A percentile compares a stretch with the other conserved stretches of the same genome.
Evolutionary conservation across 2,329 filamentous ascomycete species (phyloP).

Genomic region (Cytospora paraplurivora): DNA sequence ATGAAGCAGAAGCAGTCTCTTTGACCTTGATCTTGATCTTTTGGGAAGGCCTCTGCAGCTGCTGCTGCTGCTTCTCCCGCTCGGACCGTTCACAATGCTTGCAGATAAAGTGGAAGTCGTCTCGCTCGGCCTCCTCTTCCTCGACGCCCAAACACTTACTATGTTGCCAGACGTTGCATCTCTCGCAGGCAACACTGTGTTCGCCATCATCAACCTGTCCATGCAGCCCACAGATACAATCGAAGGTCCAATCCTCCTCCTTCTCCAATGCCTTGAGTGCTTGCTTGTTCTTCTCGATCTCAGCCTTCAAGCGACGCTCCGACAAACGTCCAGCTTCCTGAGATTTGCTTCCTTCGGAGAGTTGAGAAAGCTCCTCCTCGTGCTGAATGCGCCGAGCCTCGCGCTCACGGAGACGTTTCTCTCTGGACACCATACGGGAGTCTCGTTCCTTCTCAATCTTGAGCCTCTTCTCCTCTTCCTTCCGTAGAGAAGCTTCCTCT

Average conservation of each 20-base stretch:
- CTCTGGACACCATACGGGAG: constrained; percentile 77
- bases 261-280: constrained; percentile 70
- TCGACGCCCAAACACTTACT: constrained; percentile 86
- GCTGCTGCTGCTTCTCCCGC: constrained; percentile 52
- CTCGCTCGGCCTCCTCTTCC: constrained; percentile 75
- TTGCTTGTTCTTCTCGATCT: constrained; percentile 78
- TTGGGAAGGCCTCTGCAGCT: constrained; percentile 59
- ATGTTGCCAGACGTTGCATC: constrained; percentile 95
- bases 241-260: constrained; percentile 88
- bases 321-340: constrained; percentile 65
- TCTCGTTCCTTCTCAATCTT: constrained; percentile 74
- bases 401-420: constrained; percentile 82
- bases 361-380: constrained; percentile 77
- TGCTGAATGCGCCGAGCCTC: constrained; percentile 81
- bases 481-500: constrained; percentile 67
- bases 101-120: constrained; percentile 89
- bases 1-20: constrained; percentile 34
- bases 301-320: constrained; percentile 76
- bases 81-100: constrained; percentile 71
- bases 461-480: constrained; percentile 63
- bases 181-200: constrained; percentile 91
- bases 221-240: constrained; percentile 88
- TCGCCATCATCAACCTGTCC: constrained; percentile 93
- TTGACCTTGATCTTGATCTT: constrained; percentile 58
- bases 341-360: constrained; percentile 74